Base-by-base conservation (phyloP, 768 basidiomycete species). In the Cystofilobasidium capitatum region DNA sequence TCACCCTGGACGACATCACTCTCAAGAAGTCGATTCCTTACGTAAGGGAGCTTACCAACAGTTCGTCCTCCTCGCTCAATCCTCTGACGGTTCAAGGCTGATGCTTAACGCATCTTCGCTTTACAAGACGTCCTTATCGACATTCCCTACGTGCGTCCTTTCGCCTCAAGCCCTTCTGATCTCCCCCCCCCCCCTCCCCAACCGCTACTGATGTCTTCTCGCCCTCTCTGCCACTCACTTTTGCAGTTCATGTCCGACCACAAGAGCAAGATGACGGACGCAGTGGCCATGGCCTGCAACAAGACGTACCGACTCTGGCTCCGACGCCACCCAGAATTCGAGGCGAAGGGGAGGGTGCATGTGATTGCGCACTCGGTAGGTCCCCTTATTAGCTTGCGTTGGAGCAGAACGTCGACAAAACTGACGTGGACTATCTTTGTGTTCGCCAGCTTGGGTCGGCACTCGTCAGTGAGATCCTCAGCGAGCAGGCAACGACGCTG, bases 211-310 rank as follows among this genome's bases (percentile, higher is more conserved):
- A 24, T 12, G n/a, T 35, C 16, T 26, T 36, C 24, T 44, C 26
- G 9, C 16, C 31, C n/a, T 31, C 36, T 6, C 9, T 64, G 20
- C 14, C 17, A 13, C 37, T 13, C 44, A 70, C 69, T 72, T 75
- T 29, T 66, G 13, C 73, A 79, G 29, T 81, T 79, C 74, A 80
- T 81, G 79, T 78, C 77, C 20, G 78, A 78, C 39, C 80, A 81
- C 64, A 73, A 78, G 44, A 70, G 74, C 36, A 74, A 77, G 51
- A 81, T 81, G 80, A 78, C 80, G 24, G 78, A 80, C 72, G 78
- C 80, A 3, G 80, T 77, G 35, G 65, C 68, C n/a, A 37, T 33
- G 16, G 42, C 57, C n/a, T 60, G 33, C 26, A 81, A 81, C 69
- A 74, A 76, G 39, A 74, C 78, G 9, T 81, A 80, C 70, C 73